These are phyloP conservation scores for Remersonia thermophila DNA, from an alignment of 2,329 filamentous ascomycete species.

Conservation along the genomic window DNA sequence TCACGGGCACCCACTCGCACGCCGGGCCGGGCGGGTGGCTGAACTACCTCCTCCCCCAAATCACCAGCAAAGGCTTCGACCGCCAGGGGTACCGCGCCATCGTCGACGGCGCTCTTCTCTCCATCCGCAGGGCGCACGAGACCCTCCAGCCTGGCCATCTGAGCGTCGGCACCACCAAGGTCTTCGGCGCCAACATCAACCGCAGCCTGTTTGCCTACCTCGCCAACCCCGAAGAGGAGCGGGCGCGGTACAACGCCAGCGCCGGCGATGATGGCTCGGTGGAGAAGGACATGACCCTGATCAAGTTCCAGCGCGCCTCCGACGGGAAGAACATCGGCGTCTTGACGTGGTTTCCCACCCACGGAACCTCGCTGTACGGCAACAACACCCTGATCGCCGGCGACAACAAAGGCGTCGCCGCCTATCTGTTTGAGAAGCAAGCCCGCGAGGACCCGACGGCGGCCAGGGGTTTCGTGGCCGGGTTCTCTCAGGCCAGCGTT, in stretches of 20 bases:
- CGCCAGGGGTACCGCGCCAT: conserved; percentile 81
- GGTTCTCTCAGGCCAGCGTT: conserved; percentile 84
- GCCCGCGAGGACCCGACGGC: conserved; percentile 42
- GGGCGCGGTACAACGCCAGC: conserved; percentile 49
- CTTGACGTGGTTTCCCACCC: conserved; percentile 83
- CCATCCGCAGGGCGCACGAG: conserved; percentile 70
- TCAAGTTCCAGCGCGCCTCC: conserved; percentile 63
- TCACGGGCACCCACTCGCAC: conserved; percentile 89
- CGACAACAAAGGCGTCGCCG: conserved; percentile 95
- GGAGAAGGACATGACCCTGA: conserved; percentile 65
- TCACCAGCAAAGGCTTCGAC: conserved; percentile 77
- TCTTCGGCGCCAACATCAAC: conserved; percentile 74
- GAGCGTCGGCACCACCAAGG: conserved; percentile 54
- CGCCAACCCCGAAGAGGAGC: conserved; percentile 68
- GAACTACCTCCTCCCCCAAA: conserved; percentile 86
- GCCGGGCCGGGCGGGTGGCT: conserved; percentile 85
- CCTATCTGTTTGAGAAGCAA: conserved; percentile 68
- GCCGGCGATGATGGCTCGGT: conserved; percentile 40
- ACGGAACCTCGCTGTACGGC: conserved; percentile 80
- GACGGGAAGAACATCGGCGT: conserved; percentile 69
- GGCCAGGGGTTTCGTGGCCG: conserved; percentile 64
- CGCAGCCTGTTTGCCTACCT: conserved; percentile 80
- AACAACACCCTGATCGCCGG: conserved; percentile 87
- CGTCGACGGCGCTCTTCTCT: conserved; percentile 71
- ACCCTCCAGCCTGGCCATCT: conserved; percentile 53